Evolutionary conservation across 1,284 basidiomycete species (phyloP), one percentile per base, ranked within the genome.

Genomic region (Ceratobasidium theobromae): DNA sequence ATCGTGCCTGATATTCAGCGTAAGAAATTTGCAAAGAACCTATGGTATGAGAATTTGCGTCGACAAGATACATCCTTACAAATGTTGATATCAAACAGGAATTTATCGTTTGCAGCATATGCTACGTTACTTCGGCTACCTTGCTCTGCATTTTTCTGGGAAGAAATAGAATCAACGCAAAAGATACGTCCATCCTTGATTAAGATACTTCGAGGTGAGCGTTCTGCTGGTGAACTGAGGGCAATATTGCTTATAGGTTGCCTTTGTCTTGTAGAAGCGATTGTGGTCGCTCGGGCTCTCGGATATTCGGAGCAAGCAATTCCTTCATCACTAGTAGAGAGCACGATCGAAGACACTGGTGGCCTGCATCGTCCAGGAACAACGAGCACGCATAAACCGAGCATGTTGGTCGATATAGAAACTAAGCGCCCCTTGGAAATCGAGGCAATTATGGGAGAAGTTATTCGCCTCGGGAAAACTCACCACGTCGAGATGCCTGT

Each of bases 391-490:
- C 81, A 86, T 64, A 76, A 79, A 51, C 79, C 84, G 4, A 86
- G 85, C 71, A 86, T 87, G 84, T 75, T 87, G 33, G 77, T 87
- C 11, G 86, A 87, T 73, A 76, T 79, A 41, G 79, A 83, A 69
- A 77, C 75, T 18, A 81, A 79, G 2, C 76, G 77, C 45, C 85
- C 87, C 8, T 82, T 87, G 67, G 86, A 88, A 74, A 81, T 88
- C 0, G 86, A 87, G 71, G 84, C 80, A 14, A 85, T 88, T 66
- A 71, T 87, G 11, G 86, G 86, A 0, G 82, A 85, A 53, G 81
- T 86, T 0, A 79, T 87, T 11, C 76, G 81, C 41, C 76, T 83
- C 74, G 86, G 82, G 0, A 77, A 75, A 68, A 76, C 77, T 48
- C 74, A 75, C 40, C 75, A 76, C 1, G 79, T 87, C 2, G 72